Percentiles rank a stretch among this genome's conserved stretches.
phyloP scores from a whole-genome alignment of 2,329 filamentous ascomycete species.

The Aspergillus ustus region DNA sequence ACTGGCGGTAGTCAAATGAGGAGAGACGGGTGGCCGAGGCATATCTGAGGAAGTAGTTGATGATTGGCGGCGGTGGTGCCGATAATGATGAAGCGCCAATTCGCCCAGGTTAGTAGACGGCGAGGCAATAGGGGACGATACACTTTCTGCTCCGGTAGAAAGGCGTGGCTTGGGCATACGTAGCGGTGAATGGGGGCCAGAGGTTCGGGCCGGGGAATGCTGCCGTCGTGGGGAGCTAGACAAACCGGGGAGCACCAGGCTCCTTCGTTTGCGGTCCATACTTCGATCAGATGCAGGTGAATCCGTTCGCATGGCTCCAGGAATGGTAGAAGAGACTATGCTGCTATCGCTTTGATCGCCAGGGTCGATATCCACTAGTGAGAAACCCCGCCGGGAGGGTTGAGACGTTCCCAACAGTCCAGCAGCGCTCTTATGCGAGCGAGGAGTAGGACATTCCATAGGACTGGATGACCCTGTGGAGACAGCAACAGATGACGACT shows the following conservation, averaged over 20 bases:
- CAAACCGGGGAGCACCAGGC: constrained; percentile 78
- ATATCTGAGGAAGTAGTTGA: constrained; percentile 81
- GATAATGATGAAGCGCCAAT: constrained; percentile 55
- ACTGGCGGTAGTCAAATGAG: constrained; percentile 75
- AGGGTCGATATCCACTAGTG: constrained; percentile 82
- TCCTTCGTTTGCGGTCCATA: constrained; percentile 83
- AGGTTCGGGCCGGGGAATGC: constrained; percentile 79
- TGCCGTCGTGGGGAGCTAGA: constrained; percentile 78
- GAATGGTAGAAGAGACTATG: constrained; percentile 77
- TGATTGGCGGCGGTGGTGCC: constrained; percentile 85
- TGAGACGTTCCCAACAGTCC: constrained; percentile 63
- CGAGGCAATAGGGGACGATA: constrained; percentile 86
- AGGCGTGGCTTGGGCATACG: constrained; percentile 82
- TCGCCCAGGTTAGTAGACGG: constrained; percentile 84
- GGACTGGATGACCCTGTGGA: constrained; percentile 90
- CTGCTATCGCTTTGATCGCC: constrained; percentile 84
- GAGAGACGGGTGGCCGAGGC: constrained; percentile 74
- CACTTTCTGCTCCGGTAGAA: constrained; percentile 54
- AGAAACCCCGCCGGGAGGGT: constrained; percentile 72
- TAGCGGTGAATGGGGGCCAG: constrained; percentile 81
- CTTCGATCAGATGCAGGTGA: constrained; percentile 89
- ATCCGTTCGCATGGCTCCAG: constrained; percentile 74
- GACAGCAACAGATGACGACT: constrained; percentile 66
- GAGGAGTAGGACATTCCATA: constrained; percentile 85
- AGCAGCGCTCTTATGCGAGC: constrained; percentile 71